A percentile compares a stretch with the other conserved stretches of the same genome.
Conservation (phyloP, 108 stramenopile species). For the Asterionellopsis glacialis region DNA sequence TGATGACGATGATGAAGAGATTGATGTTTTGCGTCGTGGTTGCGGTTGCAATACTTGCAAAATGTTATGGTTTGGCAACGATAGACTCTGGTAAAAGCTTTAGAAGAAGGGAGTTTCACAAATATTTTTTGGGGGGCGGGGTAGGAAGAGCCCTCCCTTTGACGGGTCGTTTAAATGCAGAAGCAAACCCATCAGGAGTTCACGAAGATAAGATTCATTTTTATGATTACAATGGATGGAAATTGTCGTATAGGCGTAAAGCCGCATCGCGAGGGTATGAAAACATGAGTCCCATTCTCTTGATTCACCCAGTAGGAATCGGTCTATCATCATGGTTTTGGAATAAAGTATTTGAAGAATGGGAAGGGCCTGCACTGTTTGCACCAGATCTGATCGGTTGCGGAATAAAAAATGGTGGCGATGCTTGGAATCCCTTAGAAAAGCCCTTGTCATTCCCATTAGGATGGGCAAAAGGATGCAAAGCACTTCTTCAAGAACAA, state of each 20-base stretch:
- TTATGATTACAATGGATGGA: conserved; percentile 46
- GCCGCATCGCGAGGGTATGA: conserved; percentile 17
- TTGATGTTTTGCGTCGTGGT: too few relatives aligned
- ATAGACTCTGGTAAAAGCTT: too few relatives aligned
- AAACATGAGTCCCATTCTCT: conserved; percentile 20
- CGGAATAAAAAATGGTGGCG: conserved; percentile 45
- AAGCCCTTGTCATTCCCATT: conserved; percentile 48
- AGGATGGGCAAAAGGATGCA: conserved; percentile 53
- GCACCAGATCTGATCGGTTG: conserved; percentile 73
- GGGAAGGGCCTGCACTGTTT: conserved; percentile 27
- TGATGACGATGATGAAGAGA: too few relatives aligned
- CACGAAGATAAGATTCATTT: too few relatives aligned
- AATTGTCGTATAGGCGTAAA: conserved; percentile 49
- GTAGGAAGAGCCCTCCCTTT: too few relatives aligned
- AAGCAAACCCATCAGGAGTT: too few relatives aligned
- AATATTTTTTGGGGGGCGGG: too few relatives aligned
- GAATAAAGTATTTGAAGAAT: conserved; percentile 31
- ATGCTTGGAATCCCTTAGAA: conserved; percentile 35
- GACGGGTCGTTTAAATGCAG: too few relatives aligned
- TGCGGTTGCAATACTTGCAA: too few relatives aligned
- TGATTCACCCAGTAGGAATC: conserved; percentile 72
- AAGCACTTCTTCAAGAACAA: conserved; percentile 31
- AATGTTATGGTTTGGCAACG: too few relatives aligned
- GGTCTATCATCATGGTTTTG: conserved; percentile 68
- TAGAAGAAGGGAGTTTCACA: too few relatives aligned